Evolutionary conservation across 2,329 filamentous ascomycete species (phyloP).

Genomic region (Ophiostoma sp.): DNA sequence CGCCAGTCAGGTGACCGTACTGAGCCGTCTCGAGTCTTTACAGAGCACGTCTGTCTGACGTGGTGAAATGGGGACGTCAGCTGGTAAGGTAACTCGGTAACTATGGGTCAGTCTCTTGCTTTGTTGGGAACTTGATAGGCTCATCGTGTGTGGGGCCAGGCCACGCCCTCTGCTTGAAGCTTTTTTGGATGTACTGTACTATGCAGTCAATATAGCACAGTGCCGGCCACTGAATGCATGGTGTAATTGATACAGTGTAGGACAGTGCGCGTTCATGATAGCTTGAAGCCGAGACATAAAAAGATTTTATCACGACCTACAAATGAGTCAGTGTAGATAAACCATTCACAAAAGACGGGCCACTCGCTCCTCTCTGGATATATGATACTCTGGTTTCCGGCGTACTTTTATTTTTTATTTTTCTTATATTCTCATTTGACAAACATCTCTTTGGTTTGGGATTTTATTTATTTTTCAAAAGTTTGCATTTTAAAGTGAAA

Average conservation of each 20-base stretch:
- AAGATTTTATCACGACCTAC: slow-evolving; percentile 16
- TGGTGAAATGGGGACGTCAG: not conserved
- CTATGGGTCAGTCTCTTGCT: not conserved
- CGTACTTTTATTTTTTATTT: not conserved
- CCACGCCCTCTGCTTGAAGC: not conserved
- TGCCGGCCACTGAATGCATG: not conserved
- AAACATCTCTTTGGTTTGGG: not conserved
- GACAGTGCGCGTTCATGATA: not conserved
- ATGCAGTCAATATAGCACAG: slow-evolving; percentile 5
- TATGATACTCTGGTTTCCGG: not conserved
- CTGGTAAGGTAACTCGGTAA: not conserved
- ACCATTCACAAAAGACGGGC: not conserved
- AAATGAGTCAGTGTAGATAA: not conserved
- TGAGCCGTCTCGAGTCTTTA: not conserved
- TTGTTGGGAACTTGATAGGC: slow-evolving; percentile 9
- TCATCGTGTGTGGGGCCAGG: not conserved
- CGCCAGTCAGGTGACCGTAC: slow-evolving; percentile 12
- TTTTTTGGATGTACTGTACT: not conserved
- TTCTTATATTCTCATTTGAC: not conserved
- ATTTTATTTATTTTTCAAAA: not conserved
- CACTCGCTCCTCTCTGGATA: not conserved
- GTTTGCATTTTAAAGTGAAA: not conserved
- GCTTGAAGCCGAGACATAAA: slow-evolving; percentile 9
- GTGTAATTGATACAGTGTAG: not conserved
- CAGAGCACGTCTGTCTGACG: slow-evolving; percentile 2